These are phyloP conservation scores for Mariannaea sp. DNA, from an alignment of 2,329 filamentous ascomycete species.

Conservation along the genomic window DNA sequence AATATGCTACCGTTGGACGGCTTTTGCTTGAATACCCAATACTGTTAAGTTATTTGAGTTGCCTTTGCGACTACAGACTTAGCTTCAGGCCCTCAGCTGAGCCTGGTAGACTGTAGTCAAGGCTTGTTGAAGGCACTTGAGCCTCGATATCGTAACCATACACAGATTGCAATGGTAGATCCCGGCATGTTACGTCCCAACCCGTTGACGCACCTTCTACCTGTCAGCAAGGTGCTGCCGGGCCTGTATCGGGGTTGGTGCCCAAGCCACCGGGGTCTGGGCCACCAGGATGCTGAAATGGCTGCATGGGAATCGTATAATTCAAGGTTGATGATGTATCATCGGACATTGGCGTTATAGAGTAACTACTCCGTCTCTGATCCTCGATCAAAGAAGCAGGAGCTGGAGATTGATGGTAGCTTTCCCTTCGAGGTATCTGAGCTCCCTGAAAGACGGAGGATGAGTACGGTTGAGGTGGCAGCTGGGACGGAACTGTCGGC, in stretches of 20 bases:
- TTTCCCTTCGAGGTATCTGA: slow-evolving; percentile 30
- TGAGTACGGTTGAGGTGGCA: slow-evolving; percentile 32
- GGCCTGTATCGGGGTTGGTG: slow-evolving; percentile 29
- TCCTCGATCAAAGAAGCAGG: slow-evolving; percentile 34
- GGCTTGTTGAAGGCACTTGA: background rate
- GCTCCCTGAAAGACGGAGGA: slow-evolving; percentile 29
- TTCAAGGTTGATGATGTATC: slow-evolving; percentile 31
- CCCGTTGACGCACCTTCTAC: slow-evolving; percentile 12
- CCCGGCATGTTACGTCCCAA: slow-evolving; percentile 11
- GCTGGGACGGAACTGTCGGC: slow-evolving; percentile 29
- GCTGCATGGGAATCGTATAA: slow-evolving; percentile 35
- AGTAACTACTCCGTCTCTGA: slow-evolving; percentile 34
- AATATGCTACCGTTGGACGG: background rate
- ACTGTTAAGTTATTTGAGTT: background rate
- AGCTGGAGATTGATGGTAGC: slow-evolving; percentile 26
- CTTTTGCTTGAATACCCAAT: background rate
- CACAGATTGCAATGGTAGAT: slow-evolving; percentile 2
- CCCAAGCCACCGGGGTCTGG: slow-evolving; percentile 22
- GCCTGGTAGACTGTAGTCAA: background rate
- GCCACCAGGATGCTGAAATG: slow-evolving; percentile 29
- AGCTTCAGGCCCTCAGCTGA: background rate
- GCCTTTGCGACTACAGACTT: background rate
- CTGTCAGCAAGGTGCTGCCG: slow-evolving; percentile 33
- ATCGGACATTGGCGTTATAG: slow-evolving; percentile 27
- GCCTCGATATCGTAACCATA: background rate